A percentile compares a stretch with the other conserved stretches of the same genome.
These are phyloP conservation scores for Gossypium australe DNA, from an alignment of 345 rosid species.

Conservation along the genomic window DNA sequence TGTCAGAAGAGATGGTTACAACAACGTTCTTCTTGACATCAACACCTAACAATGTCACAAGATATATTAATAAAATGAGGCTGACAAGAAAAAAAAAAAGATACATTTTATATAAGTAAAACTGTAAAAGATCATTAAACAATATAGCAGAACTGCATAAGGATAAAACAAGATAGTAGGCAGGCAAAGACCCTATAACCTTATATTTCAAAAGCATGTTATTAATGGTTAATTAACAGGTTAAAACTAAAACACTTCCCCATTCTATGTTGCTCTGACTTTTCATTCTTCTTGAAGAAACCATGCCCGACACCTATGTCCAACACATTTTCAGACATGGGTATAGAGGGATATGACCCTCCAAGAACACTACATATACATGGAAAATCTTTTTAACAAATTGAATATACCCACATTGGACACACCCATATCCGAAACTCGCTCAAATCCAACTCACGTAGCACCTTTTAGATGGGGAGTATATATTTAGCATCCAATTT, in stretches of 20 bases:
- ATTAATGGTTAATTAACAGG: background rate
- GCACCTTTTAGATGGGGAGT: background rate
- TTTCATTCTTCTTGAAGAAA: background rate
- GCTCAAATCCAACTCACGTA: background rate
- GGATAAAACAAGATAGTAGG: background rate
- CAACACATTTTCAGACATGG: background rate
- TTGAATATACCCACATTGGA: background rate
- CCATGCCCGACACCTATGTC: background rate
- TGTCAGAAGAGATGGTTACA: slow-evolving; percentile 86
- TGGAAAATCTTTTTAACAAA: background rate
- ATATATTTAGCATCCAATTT: background rate
- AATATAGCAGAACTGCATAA: background rate
- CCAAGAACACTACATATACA: background rate
- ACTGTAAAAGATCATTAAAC: background rate
- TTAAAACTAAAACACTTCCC: slow-evolving; percentile 3
- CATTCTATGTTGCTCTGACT: background rate
- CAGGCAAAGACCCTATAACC: background rate
- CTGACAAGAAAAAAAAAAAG: background rate
- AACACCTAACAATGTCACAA: slow-evolving; percentile 43
- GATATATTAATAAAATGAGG: slow-evolving; percentile 2
- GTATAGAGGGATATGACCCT: background rate
- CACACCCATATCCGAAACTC: background rate
- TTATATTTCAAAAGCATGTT: background rate
- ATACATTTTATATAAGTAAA: background rate
- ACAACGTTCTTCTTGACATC: slow-evolving; percentile 95